Evolutionary conservation across 805 yeast species (phyloP), one percentile per base, ranked within the genome.

Genomic region (Priceomyces haplophilus): DNA sequence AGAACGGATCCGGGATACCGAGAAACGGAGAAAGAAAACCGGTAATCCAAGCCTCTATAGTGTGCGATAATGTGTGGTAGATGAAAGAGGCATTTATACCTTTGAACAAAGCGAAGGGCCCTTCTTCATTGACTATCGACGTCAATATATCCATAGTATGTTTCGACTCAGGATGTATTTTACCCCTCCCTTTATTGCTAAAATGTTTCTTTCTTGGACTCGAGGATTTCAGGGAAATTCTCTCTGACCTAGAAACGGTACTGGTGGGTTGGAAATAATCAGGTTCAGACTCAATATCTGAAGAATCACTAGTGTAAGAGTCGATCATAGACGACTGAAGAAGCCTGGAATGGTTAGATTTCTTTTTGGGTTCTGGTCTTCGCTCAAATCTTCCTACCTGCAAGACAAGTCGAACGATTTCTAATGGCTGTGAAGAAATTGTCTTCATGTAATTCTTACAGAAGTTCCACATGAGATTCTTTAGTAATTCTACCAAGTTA

Each of bases 41-140:
- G 0, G 95, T 85, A 37, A 89, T 72, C 97, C 98, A 90, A 1
- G 96, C 88, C 56, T 87, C 91, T 36, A 89, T 66, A 0, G 96
- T 85, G 38, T 81, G 79, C 2, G 83, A 78, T 15, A 88, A 68
- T 0, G 95, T 85, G 41, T 78, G 83, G 57, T 85, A 76, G 15
- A 93, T 72, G 54, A 89, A 91, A 0, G 95, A 75, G 2, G 96
- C 84, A 57, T 86, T 84, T 32, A 82, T 75, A 8, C 89, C 88
- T 54, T 87, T 74, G 71, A 87, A 81, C 7, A 83, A 61, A 3
- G 89, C 88, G 52, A 79, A 69, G 15, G 81, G 82, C 19, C 85
- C 96, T 56, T 75, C 96, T 64, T 73, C 81, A 18, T 88, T 76
- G 53, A 77, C 75, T 42, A 76, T 77, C 46, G 84, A 71, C 15